Base-by-base conservation (phyloP, 2,329 filamentous ascomycete genomes). In the Penicillium sp. region DNA sequence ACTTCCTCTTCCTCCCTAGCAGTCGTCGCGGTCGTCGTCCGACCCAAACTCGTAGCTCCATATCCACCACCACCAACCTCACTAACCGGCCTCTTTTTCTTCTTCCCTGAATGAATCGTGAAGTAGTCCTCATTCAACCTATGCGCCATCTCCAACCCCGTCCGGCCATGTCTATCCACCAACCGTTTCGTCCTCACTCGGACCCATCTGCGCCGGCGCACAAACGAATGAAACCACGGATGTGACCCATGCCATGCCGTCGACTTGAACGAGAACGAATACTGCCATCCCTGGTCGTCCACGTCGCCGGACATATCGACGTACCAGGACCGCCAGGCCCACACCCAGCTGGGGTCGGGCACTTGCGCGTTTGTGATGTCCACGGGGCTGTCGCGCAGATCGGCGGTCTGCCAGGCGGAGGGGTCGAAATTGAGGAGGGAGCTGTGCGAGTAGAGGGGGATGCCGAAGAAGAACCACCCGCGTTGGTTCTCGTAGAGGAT, bases 401-500 rank as follows among this genome's bases (percentile, higher is more conserved):
- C 76, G 76, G 56, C 77, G 70, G 39, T 74, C 69, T n/a, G 88
- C 93, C 93, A 98, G 0, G 89, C 77, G 7, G 85, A 71, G 0
- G 90, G 88, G 64, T 98, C 93, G 43, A 95, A 79, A 53, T 87
- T 85, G 31, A 95, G 82, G 1, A 98, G 77, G 2, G 90, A 91
- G 55, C 84, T 85, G 7, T 82, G 79, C 1, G 90, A 95, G 73
- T 96, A 98, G 17, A 94, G 77, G 0, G 90, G 84, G 12, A 89
- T 79, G 24, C 93, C 91, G 61, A 91, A 97, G 53, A 95, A 75
- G 64, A 96, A 95, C 34, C 82, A 83, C 10, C 93, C 93, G 50
- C 93, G 81, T 71, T 98, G 87, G 64, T 98, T 98, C 68, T 98
- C 93, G 69, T 95, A 97, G 0, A 98, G 75, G 5, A 97, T 80